Evolutionary conservation across 176 grass and related monocot genomes (phyloP).

Genomic region (Luzula sylvatica): DNA sequence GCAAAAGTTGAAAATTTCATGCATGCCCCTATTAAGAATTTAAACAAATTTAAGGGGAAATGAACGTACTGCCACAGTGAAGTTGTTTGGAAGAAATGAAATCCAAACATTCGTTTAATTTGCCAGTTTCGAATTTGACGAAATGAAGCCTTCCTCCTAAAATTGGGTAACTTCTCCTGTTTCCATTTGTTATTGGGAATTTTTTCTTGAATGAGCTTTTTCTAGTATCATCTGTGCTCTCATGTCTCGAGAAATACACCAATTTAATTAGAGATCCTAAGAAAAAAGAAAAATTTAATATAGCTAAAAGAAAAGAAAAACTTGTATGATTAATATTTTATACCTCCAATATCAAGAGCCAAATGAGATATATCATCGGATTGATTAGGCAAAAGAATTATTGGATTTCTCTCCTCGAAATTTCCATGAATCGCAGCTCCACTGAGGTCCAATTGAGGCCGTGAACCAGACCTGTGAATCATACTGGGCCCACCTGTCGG

Average conservation of each 20-base stretch:
- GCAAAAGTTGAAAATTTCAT: slow-evolving; percentile 14
- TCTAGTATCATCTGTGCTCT: slow-evolving; percentile 52
- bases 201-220: slow-evolving; percentile 69
- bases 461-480: slow-evolving; percentile 64
- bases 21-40: too few species aligned
- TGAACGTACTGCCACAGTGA: slow-evolving; percentile 71
- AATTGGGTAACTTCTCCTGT: slow-evolving; percentile 82
- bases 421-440: slow-evolving; percentile 87
- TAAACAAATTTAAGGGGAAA: not conserved
- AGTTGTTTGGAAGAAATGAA: slow-evolving; percentile 98
- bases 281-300: slow-evolving; percentile 8
- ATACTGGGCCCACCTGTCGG: slow-evolving; percentile 19
- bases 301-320: not conserved
- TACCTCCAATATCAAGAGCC: slow-evolving; percentile 92
- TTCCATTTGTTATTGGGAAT: slow-evolving; percentile 57
- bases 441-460: slow-evolving; percentile 88
- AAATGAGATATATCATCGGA: slow-evolving; percentile 96
- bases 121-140: slow-evolving; percentile 90
- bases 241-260: slow-evolving; percentile 91
- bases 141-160: slow-evolving; percentile 97
- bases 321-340: not conserved
- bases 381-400: slow-evolving; percentile 89
- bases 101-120: slow-evolving; percentile 84
- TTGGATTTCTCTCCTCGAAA: slow-evolving; percentile 73
- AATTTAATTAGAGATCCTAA: slow-evolving; percentile 94